Evolutionary conservation across 805 yeast genomes (phyloP).

Genomic region (Candida nitratophila): DNA sequence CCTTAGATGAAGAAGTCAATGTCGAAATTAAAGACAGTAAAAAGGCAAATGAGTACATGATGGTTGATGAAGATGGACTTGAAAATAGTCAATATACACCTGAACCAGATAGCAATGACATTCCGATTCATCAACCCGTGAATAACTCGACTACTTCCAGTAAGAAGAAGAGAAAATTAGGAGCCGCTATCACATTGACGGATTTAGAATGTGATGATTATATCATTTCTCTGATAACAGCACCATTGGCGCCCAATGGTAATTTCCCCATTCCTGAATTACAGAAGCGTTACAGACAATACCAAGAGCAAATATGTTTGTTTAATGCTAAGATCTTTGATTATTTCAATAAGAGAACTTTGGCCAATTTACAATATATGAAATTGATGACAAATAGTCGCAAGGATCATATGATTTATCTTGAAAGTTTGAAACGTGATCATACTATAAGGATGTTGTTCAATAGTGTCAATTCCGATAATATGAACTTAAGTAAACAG

Average conservation of each 20-base stretch:
- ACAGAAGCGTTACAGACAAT: background rate
- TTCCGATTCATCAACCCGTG: constrained; percentile 15
- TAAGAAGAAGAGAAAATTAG: constrained; percentile 6
- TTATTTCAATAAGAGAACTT: background rate
- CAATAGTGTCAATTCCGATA: background rate
- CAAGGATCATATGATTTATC: background rate
- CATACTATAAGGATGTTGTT: background rate
- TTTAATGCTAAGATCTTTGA: background rate
- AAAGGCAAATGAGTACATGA: too few species aligned
- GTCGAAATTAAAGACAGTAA: background rate
- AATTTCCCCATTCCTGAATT: background rate
- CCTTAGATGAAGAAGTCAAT: constrained; percentile 7
- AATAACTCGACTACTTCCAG: constrained; percentile 13
- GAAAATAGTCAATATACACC: too few species aligned
- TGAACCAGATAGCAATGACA: too few species aligned
- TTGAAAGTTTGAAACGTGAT: background rate
- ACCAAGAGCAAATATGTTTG: background rate
- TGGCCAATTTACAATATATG: background rate
- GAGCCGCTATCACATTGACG: constrained; percentile 6
- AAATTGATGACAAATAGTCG: background rate
- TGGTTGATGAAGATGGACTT: too few species aligned
- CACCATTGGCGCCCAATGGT: background rate
- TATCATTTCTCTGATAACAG: background rate
- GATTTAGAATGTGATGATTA: constrained; percentile 13
- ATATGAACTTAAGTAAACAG: background rate